These are phyloP conservation scores for Populus tomentosa DNA, from an alignment of 441 rosid genomes.

Conservation along the genomic window DNA sequence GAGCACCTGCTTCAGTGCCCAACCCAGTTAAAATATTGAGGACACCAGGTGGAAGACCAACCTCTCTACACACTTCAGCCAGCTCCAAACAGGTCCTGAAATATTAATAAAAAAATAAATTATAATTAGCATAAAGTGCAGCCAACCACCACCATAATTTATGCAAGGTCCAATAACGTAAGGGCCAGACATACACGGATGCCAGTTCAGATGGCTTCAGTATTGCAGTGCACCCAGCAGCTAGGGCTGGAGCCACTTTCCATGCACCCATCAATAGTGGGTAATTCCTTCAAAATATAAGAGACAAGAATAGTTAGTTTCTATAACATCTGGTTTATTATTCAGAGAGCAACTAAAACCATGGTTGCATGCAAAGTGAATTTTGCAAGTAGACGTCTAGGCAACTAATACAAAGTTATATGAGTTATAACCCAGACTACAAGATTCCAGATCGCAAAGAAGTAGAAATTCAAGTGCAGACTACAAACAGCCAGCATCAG, in stretches of 20 bases:
- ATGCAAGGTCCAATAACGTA: constrained; percentile 10
- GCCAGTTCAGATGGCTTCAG: constrained; percentile 93
- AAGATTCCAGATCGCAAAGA: not conserved
- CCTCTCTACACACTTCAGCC: constrained; percentile 85
- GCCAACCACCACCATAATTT: constrained; percentile 14
- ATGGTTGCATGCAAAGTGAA: not conserved
- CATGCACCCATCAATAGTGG: constrained; percentile 93
- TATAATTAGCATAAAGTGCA: constrained; percentile 3
- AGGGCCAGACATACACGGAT: constrained; percentile 55
- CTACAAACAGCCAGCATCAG: not conserved
- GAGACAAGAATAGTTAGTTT: constrained; percentile 14
- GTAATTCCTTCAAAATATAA: constrained; percentile 72
- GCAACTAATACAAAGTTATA: not conserved
- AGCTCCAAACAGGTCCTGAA: constrained; percentile 97
- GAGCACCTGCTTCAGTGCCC: constrained; percentile 97
- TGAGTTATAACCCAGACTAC: not conserved
- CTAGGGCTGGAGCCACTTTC: constrained; percentile 99
- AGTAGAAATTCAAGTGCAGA: not conserved
- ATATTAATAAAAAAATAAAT: constrained; percentile 1
- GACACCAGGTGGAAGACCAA: constrained; percentile 93
- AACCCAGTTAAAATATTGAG: constrained; percentile 89
- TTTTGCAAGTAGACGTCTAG: not conserved
- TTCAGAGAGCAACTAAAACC: not conserved
- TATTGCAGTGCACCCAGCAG: constrained; percentile 96
- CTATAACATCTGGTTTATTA: not conserved